These are phyloP conservation scores for Veloporphyrellus conicus DNA, from an alignment of 1,284 basidiomycete genomes.

Conservation along the genomic window DNA sequence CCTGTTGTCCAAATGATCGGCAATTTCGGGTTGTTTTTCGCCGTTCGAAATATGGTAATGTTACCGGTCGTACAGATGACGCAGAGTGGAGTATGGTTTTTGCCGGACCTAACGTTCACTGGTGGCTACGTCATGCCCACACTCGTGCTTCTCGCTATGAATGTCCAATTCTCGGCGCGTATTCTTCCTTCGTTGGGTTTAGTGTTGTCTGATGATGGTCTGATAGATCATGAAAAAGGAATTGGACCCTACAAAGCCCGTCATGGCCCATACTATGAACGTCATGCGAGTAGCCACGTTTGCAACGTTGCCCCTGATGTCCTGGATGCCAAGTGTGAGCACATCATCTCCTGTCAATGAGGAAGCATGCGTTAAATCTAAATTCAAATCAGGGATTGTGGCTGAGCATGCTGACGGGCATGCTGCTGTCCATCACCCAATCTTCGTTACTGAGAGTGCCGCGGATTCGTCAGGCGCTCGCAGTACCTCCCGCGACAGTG, in stretches of 20 bases:
- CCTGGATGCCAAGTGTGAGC: conserved; percentile 53
- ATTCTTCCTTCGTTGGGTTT: neutral
- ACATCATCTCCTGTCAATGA: conserved; percentile 12
- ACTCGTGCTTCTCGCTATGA: conserved; percentile 58
- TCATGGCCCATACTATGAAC: conserved; percentile 71
- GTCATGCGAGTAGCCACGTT: conserved; percentile 62
- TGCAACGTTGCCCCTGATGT: conserved; percentile 58
- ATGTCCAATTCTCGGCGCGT: conserved; percentile 69
- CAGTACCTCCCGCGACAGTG: conserved; percentile 14
- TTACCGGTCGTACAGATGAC: conserved; percentile 71
- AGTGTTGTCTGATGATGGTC: conserved; percentile 4
- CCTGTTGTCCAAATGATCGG: conserved; percentile 76
- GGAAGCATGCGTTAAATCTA: conserved; percentile 1
- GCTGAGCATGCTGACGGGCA: conserved; percentile 29
- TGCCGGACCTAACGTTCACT: conserved; percentile 79
- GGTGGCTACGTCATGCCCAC: conserved; percentile 79
- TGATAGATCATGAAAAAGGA: conserved; percentile 55
- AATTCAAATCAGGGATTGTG: conserved; percentile 24
- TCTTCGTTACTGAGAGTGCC: conserved; percentile 25
- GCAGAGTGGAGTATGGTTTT: conserved; percentile 72
- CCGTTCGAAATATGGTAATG: conserved; percentile 67
- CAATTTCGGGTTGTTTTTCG: conserved; percentile 85
- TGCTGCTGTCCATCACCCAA: conserved; percentile 20
- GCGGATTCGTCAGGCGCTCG: conserved; percentile 24
- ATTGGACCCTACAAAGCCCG: conserved; percentile 50